Base-by-base conservation (phyloP, 495 filamentous ascomycete genomes). In the Penicillium steckii region DNA sequence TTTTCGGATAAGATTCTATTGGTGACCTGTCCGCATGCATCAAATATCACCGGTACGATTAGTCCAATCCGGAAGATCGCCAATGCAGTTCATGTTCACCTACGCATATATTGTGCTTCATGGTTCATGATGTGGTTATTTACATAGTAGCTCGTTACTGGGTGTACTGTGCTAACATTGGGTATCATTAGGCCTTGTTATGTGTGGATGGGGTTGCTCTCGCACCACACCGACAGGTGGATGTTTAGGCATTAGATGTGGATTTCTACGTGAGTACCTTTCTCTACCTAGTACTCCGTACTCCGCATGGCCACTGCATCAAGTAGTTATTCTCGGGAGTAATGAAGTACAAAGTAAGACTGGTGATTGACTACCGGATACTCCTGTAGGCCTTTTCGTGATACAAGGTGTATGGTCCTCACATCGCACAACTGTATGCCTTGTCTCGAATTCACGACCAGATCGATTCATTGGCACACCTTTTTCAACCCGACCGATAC, bases 341-440 rank as follows among this genome's bases (percentile, higher is more conserved):
- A n/a, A n/a, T n/a, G n/a, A n/a, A n/a, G n/a, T n/a, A n/a, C n/a
- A n/a, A n/a, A n/a, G n/a, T n/a, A n/a, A n/a, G n/a, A n/a, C n/a
- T n/a, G n/a, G n/a, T n/a, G n/a, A n/a, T n/a, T n/a, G n/a, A n/a
- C n/a, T n/a, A n/a, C 24, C 25, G 19, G 6, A 5, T 22, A n/a
- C n/a, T n/a, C n/a, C n/a, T 23, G 17, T 21, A 70, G 65, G 59
- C 58, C n/a, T 85, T 89, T 56, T 82, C 77, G 2, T 91, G 88
- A 73, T 89, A 89, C 67, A 89, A 90, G 66, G 84, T 87, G 19
- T 90, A 84, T 64, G 87, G 85, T 0, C 87, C 87, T 3, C 88
- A 90, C 54, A 71, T 89, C 15, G 74, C 86, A 1, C 73, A 83
- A 53, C 75, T 91, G 4, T 91, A 88, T 62, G 85, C 80, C 33